Base-by-base conservation (phyloP, 768 basidiomycete species). In the Termitomyces sp. region DNA sequence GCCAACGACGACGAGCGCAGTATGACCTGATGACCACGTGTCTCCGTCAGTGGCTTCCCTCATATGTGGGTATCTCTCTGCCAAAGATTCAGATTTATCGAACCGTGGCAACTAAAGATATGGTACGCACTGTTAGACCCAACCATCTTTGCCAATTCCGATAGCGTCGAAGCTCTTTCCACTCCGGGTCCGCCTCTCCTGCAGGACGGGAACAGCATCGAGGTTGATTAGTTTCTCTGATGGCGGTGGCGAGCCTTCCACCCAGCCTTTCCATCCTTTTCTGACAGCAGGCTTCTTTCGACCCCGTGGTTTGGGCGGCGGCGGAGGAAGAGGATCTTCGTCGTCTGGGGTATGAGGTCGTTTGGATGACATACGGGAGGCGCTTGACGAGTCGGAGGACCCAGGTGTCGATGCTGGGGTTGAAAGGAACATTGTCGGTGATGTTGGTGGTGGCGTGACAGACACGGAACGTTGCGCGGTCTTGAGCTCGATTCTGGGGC, bases 251-350 rank as follows among this genome's bases (percentile, higher is more conserved):
- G 89, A 90, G 63, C 89, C 90, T 75, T 91, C 90, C 22, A 92
- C 87, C 90, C 90, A 92, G 40, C 90, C 90, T 75, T 92, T 92
- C 90, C 90, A 92, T 18, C 90, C 90, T 70, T 92, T 92, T 72
- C 80, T 85, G 36, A 80, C 85, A 0, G 85, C 78, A 45, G 79
- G 74, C 63, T 86, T 85, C 76, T 82, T 89, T 69, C 77, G 80
- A 46, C 80, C 78, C n/a, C 70, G 73, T 28, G 64, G 68, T 26
- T 65, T 64, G 12, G 68, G 61, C 61, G 66, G 54, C 69, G 65
- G 62, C 12, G 62, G 40, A 58, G 60, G 58, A 30, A 78, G 57
- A 26, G 77, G 66, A 18, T 79, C 79, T 60, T 81, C 78, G 59
- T 91, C 88, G 55, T 81, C 80, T 9, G 90, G 90, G 0, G 90